Base-by-base conservation (phyloP, 305 asterid species). In the Galium porrigens region DNA sequence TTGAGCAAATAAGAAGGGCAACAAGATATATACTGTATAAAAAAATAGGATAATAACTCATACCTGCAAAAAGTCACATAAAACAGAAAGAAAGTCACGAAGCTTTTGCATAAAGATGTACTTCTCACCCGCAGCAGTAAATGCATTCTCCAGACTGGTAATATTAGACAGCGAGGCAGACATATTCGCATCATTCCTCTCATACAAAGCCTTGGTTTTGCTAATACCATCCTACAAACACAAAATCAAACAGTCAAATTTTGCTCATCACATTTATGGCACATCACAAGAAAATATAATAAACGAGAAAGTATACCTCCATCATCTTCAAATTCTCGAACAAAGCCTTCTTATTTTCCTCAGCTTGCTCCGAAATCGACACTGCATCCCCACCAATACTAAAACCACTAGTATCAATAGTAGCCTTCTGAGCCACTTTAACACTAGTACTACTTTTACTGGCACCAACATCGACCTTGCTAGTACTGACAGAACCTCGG, bases 21-120 rank as follows among this genome's bases (percentile, higher is more conserved):
- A 27, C 66, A 67, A 58, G 63, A 63, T 68, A 68, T 36, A 29
- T 49, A 48, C 66, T 18, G n/a, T 8, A 15, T 7, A 11, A 27
- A 74, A 33, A 76, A 74, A 68, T 76, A 49, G 70, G 79, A 81
- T 77, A 48, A 48, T 4, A 80, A 71, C 42, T 42, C 92, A 44
- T 86, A 91, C 98, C 96, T 86, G 89, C 83, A 92, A 79, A 83
- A 89, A 89, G 70, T 79, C 92, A 84, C 98, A 86, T 75, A 89
- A 75, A 79, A 86, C 95, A 77, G 89, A 84, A 83, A 86, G 82
- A 82, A 81, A 92, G 73, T 89, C 96, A 79, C 95, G 94, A 73
- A 92, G 94, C 94, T 84, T 85, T 84, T 89, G 96, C 95, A 92
- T 86, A 84, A 92, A 92, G 80, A 84, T 83, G 88, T 80, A 92